These are phyloP conservation scores for Linnemannia elongata DNA, from an alignment of 192 early-diverging fungal genomes.

Conservation along the genomic window DNA sequence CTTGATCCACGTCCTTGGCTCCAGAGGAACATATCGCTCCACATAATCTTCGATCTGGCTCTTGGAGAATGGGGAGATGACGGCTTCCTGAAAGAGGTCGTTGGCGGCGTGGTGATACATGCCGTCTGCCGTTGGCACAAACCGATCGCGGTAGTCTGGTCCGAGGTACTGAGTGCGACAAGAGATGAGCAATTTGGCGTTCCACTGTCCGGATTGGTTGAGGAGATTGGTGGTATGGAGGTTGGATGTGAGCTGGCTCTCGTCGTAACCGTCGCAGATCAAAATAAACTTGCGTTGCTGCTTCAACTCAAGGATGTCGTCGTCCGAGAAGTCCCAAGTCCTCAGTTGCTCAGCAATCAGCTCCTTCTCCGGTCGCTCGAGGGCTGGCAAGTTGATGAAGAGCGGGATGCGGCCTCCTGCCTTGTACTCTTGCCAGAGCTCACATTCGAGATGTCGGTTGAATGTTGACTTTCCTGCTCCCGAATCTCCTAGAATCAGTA, in stretches of 20 bases:
- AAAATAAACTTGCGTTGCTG: not conserved
- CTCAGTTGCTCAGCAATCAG: slow-evolving; percentile 1
- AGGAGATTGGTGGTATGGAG: not conserved
- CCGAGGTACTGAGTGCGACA: slow-evolving; percentile 14
- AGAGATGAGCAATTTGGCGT: not conserved
- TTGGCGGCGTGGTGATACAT: not conserved
- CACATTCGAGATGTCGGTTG: not conserved
- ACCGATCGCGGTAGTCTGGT: not conserved
- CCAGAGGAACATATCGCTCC: not conserved
- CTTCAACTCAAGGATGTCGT: too few species aligned
- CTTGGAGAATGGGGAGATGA: not conserved
- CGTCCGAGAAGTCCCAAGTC: too few species aligned
- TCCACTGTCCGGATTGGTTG: not conserved
- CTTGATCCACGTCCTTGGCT: not conserved
- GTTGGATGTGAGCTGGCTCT: not conserved
- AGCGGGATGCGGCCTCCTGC: not conserved
- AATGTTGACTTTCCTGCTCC: not conserved
- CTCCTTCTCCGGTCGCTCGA: not conserved
- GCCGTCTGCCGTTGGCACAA: not conserved
- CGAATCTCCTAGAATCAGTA: not conserved
- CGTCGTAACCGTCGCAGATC: slow-evolving; percentile 29
- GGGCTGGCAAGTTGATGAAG: not conserved
- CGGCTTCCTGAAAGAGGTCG: slow-evolving; percentile 15
- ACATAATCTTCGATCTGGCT: slow-evolving; percentile 6
- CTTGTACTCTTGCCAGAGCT: not conserved